Conservation (phyloP, 495 filamentous ascomycete species). For the Penicillium tannophilum region DNA sequence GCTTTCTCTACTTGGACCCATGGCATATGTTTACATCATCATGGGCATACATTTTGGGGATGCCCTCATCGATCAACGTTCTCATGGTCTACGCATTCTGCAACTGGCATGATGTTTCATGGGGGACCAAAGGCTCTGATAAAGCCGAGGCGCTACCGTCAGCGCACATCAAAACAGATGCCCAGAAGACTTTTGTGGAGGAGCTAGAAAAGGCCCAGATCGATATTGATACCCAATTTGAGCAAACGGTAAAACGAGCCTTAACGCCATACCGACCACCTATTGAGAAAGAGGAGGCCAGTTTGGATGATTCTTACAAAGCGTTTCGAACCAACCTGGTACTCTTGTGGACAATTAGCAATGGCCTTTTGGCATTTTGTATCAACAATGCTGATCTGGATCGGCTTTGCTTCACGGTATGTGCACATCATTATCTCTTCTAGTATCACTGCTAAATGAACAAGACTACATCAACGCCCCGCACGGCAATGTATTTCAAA, state of each 20-base stretch:
- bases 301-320: slow-evolving; percentile 93
- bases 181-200: slow-evolving; percentile 81
- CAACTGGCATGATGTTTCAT: slow-evolving; percentile 99
- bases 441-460: too few relatives aligned
- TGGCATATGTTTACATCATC: slow-evolving; percentile 99
- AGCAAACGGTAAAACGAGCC: slow-evolving; percentile 89
- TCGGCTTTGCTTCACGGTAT: slow-evolving; percentile 76
- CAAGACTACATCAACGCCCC: neutral
- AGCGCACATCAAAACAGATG: slow-evolving; percentile 75
- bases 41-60: slow-evolving; percentile 59
- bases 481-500: slow-evolving; percentile 25
- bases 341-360: slow-evolving; percentile 88
- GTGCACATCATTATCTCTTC: slow-evolving; percentile 29
- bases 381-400: slow-evolving; percentile 80
- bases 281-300: slow-evolving; percentile 68
- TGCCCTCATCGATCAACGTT: slow-evolving; percentile 84
- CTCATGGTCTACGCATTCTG: slow-evolving; percentile 97
- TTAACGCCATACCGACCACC: slow-evolving; percentile 55
- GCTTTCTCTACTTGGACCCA: slow-evolving; percentile 93
- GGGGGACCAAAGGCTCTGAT: slow-evolving; percentile 98
- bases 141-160: slow-evolving; percentile 90
- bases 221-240: slow-evolving; percentile 95
- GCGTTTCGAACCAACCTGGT: slow-evolving; percentile 92
- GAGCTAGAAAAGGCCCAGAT: slow-evolving; percentile 92
- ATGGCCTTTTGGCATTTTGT: slow-evolving; percentile 74